Evolutionary conservation across 2,329 filamentous ascomycete genomes (phyloP), one percentile per base, ranked within the genome.

Genomic region (Nemania sp.): DNA sequence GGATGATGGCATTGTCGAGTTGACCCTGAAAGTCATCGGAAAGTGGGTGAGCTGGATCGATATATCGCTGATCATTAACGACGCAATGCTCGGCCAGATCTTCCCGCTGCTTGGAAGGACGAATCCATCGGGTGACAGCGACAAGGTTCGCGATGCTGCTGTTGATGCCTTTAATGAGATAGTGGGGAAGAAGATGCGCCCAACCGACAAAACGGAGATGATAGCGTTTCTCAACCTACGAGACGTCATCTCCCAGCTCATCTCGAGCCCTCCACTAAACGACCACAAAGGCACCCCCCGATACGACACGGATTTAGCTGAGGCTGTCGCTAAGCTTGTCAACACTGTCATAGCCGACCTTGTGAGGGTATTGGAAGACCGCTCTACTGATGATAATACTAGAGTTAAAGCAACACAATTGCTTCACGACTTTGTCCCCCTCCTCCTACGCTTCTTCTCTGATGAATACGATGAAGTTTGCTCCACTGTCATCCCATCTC

Each of bases 1-100:
- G 59, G 86, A 90, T 67, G 88, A 92, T 71, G 75, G 78, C 43
- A 84, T 98, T 59, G 84, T 96, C 45, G 92, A 97, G 75, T 88
- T 96, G 83, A 93, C 91, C 69, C 82, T 99, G 54, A 92, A 90
- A 76, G 90, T 92, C n/a, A 87, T 99, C 66, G 92, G 92, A 39
- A 95, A 94, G 75, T 99, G 95, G 94, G 92, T 97, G 62, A 96
- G 92, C 83, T 99, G 95, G 95, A 96, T 96, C 71, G 95, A 98
- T 73, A 98, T 99, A 69, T 90, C 90, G 52, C 81, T 99, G 59
- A 88, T 99, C 46, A 91, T 99, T 69, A 96, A 96, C 75, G 87
- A 93, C 73, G 86, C 89, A 55, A 95, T 97, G 84, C 86, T 98
- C 70, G 87, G 85, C 72, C 84, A 92, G 50, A 83, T 99, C 60